phyloP scores from a whole-genome alignment of 208 protist species.

The Trypanosomatidae sp. region DNA sequence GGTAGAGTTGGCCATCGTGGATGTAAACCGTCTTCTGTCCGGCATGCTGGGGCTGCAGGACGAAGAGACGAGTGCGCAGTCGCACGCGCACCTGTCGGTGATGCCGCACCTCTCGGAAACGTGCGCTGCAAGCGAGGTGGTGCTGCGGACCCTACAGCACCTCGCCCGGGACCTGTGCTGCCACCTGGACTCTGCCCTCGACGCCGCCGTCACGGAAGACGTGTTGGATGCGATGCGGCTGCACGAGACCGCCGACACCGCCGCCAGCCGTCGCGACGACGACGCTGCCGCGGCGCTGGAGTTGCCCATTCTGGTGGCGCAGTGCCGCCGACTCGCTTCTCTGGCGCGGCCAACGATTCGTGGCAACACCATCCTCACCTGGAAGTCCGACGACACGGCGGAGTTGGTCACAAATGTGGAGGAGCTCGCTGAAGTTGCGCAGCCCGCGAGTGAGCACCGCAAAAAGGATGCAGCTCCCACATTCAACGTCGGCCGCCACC shows the following conservation, averaged over 20 bases:
- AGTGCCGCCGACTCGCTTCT: constrained; percentile 36
- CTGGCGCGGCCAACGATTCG: constrained; percentile 34
- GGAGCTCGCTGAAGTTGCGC: too few relatives aligned
- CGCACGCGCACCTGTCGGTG: constrained; percentile 27
- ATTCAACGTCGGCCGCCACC: constrained; percentile 57
- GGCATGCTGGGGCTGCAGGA: constrained; percentile 54
- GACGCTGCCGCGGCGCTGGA: constrained; percentile 12
- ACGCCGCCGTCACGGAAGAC: constrained; percentile 13
- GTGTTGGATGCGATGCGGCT: constrained; percentile 9
- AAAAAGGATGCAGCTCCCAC: too few relatives aligned
- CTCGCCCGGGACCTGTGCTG: constrained; percentile 54
- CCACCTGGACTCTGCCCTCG: constrained; percentile 22
- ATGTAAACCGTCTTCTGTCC: constrained; percentile 54
- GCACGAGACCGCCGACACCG: neutral
- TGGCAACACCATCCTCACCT: constrained; percentile 40
- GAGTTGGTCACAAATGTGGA: constrained; percentile 33
- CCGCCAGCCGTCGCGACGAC: constrained; percentile 20
- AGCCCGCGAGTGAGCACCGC: too few relatives aligned
- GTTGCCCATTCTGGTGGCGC: constrained; percentile 30
- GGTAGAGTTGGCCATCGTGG: constrained; percentile 79
- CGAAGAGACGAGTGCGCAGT: neutral
- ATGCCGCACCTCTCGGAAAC: constrained; percentile 56
- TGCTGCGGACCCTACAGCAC: constrained; percentile 66
- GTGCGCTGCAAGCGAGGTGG: constrained; percentile 26
- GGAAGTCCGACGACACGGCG: constrained; percentile 22